Conservation (phyloP, 192 early-diverging fungal genomes). For the Chytriomyces sp. region DNA sequence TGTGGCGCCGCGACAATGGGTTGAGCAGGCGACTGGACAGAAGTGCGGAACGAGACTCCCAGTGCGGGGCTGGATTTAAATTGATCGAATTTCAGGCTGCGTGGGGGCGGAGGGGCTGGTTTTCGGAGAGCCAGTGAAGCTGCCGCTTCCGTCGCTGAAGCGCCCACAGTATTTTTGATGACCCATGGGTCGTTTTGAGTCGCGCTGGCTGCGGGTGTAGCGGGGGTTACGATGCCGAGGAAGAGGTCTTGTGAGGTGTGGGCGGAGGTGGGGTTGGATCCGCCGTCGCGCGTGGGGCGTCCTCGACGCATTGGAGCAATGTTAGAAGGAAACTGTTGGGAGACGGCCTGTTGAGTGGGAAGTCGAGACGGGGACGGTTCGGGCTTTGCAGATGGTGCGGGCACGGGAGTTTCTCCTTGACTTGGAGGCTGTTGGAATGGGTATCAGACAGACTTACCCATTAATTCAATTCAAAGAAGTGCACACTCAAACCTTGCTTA, state of each 20-base stretch:
- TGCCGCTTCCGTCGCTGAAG: neutral
- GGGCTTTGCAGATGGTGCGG: too few species aligned
- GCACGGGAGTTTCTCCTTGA: too few species aligned
- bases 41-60: neutral
- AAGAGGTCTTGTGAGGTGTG: neutral
- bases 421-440: too few species aligned
- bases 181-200: slow-evolving; percentile 13
- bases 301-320: slow-evolving; percentile 90
- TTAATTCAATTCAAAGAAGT: too few species aligned
- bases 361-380: too few species aligned
- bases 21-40: neutral
- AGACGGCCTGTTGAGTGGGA: slow-evolving; percentile 21
- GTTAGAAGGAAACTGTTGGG: slow-evolving; percentile 30
- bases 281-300: slow-evolving; percentile 61
- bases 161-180: neutral
- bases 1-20: neutral
- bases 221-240: neutral
- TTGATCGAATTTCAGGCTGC: too few species aligned
- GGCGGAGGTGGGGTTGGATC: neutral
- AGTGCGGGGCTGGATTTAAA: neutral
- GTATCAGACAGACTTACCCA: too few species aligned
- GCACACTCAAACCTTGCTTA: too few species aligned
- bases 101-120: neutral
- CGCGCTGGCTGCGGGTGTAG: neutral
- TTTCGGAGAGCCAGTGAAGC: slow-evolving; percentile 1